Evolutionary conservation across 208 protist species (phyloP), one percentile per base, ranked within the genome.

Genomic region (Acanthamoeba lugdunensis): DNA sequence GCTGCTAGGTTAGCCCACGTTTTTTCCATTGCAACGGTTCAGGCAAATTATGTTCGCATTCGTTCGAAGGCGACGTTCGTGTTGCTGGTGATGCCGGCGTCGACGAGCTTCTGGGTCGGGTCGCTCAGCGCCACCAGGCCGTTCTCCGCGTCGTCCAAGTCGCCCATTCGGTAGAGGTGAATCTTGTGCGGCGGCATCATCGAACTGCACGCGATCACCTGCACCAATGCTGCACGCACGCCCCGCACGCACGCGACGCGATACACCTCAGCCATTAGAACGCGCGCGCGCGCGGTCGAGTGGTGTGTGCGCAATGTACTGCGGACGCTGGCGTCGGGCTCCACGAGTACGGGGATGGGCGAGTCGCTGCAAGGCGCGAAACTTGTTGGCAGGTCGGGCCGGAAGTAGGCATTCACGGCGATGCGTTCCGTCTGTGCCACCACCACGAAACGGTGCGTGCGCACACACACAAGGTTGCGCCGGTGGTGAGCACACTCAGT

Each of bases 171-270:
- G 1, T 1, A 77, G 14, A 77, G 69, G 3, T n/a, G 69, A 0
- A 77, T 58, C 69, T 77, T 77, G 69, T 77, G 69, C 8, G 69
- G 69, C 28, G 69, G 69, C 18, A 21, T 41, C 69, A 77, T 77
- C n/a, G 69, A 77, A 6, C n/a, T 45, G 69, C 69, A 77, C 28
- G 69, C 69, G 37, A 77, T 77, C 28, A 21, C 69, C 14, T 30
- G 69, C 2, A 45, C 37, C 69, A 77, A n/a, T 1, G 69, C 69
- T 77, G 69, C n/a, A 30, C 28, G 2, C 11, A 45, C 11, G 58
- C n/a, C n/a, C n/a, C n/a, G n/a, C n/a, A 14, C 58, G 2, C 14
- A 1, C 11, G 58, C 18, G 13, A n/a, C 23, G 11, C 14, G 14
- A 25, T 1, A 25, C 13, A 25, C 21, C 9, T 7, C 23, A 77